phyloP scores from a whole-genome alignment of 2,329 filamentous ascomycete genomes.

The Microascus cirrosus region DNA sequence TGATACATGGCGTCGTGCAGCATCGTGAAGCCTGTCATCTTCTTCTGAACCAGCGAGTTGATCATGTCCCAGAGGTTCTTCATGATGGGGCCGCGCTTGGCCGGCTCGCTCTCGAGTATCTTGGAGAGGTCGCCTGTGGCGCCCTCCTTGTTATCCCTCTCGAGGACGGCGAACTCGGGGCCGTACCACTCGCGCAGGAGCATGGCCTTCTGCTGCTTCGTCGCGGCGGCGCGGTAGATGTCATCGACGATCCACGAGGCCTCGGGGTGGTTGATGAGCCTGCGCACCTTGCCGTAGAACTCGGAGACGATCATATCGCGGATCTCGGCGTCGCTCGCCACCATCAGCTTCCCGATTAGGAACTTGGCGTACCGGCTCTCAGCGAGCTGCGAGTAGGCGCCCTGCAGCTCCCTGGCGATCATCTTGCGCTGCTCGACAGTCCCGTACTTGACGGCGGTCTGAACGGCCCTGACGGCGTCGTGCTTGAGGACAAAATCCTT shows the following conservation, averaged over 20 bases:
- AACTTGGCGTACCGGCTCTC: constrained; percentile 98
- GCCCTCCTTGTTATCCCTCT: constrained; percentile 41
- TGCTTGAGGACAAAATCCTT: constrained; percentile 98
- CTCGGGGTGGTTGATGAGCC: constrained; percentile 91
- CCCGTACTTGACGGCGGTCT: constrained; percentile 94
- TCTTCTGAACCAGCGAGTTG: constrained; percentile 90
- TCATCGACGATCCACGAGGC: constrained; percentile 97
- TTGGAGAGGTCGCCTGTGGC: constrained; percentile 55
- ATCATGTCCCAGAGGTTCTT: constrained; percentile 75
- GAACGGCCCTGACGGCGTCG: constrained; percentile 90
- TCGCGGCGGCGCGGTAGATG: constrained; percentile 82
- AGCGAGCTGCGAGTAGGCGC: constrained; percentile 72
- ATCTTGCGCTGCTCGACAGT: constrained; percentile 72
- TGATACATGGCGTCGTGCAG: constrained; percentile 97
- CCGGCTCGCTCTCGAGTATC: constrained; percentile 67
- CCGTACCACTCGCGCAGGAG: constrained; percentile 95
- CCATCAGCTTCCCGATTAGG: constrained; percentile 85
- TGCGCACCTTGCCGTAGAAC: constrained; percentile 88
- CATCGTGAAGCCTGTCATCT: constrained; percentile 93
- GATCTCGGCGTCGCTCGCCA: constrained; percentile 81
- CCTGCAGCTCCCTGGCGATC: constrained; percentile 79
- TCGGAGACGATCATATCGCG: constrained; percentile 83
- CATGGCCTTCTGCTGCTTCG: constrained; percentile 71
- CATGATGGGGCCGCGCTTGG: constrained; percentile 82
- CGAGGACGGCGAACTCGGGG: constrained; percentile 78